These are phyloP conservation scores for Apiospora rasikravindrae DNA, from an alignment of 2,329 filamentous ascomycete species.

Conservation along the genomic window DNA sequence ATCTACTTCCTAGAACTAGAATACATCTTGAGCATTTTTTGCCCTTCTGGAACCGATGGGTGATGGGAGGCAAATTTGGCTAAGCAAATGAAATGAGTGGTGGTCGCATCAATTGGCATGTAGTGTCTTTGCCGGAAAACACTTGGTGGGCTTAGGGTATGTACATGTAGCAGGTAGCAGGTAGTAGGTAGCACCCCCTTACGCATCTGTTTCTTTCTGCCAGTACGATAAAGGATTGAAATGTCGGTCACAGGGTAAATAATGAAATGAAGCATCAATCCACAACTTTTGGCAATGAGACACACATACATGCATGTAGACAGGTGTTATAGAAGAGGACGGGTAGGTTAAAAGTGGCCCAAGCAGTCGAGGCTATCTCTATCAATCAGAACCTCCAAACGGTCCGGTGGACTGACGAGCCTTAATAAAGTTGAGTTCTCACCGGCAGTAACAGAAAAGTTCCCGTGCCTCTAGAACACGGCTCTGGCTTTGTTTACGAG, in stretches of 20 bases:
- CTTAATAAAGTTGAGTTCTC: slow-evolving; percentile 2
- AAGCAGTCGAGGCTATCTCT: not conserved
- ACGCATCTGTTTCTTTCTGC: not conserved
- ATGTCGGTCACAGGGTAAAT: not conserved
- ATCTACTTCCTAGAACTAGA: slow-evolving; percentile 2
- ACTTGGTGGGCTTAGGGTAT: slow-evolving; percentile 13
- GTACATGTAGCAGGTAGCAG: not conserved
- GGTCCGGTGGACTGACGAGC: not conserved
- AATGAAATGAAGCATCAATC: not conserved
- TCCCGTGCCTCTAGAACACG: not conserved
- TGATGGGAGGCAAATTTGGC: not conserved
- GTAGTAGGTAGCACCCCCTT: not conserved
- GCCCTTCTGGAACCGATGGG: not conserved
- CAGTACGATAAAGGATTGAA: not conserved
- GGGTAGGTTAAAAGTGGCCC: not conserved
- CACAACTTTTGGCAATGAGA: not conserved
- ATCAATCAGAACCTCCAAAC: not conserved
- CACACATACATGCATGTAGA: not conserved
- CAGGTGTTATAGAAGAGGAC: not conserved
- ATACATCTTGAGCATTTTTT: not conserved
- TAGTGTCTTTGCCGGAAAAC: slow-evolving; percentile 4
- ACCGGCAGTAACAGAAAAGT: not conserved
- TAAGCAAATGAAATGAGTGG: not conserved
- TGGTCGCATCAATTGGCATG: slow-evolving; percentile 6
- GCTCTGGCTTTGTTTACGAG: not conserved